Evolutionary conservation across 306 rosid genomes (phyloP).

Genomic region (Rosa persica): DNA sequence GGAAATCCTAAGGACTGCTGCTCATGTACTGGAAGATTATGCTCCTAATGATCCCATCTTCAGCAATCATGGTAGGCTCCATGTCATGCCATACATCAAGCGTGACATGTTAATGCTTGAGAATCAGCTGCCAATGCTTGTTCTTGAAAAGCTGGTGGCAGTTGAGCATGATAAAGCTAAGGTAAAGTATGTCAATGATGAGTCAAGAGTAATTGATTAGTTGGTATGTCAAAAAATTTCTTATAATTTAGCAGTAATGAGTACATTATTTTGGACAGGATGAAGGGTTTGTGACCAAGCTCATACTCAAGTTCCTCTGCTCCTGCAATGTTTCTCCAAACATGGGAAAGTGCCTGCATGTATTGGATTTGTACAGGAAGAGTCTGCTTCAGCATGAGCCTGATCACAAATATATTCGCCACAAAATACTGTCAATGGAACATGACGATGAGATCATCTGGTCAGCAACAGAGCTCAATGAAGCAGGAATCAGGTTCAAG

Average conservation of each 20-base stretch:
- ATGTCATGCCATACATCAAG: constrained; percentile 27
- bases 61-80: constrained; percentile 44
- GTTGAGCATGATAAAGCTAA: constrained; percentile 9
- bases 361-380: constrained; percentile 38
- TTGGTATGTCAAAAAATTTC: not conserved
- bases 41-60: constrained; percentile 45
- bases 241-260: not conserved
- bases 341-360: constrained; percentile 34
- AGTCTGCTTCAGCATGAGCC: constrained; percentile 20
- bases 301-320: constrained; percentile 27
- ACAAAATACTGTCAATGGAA: not conserved
- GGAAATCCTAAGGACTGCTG: constrained; percentile 23
- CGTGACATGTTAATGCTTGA: constrained; percentile 64
- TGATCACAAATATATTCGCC: not conserved
- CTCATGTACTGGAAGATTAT: constrained; percentile 20
- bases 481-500: constrained; percentile 44
- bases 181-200: not conserved
- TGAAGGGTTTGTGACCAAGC: constrained; percentile 18
- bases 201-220: not conserved
- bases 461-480: constrained; percentile 43
- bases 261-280: constrained; percentile 19
- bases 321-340: not conserved
- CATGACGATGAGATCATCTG: constrained; percentile 21
- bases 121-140: constrained; percentile 52
- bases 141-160: constrained; percentile 32